phyloP scores from a whole-genome alignment of 73 alveolate genomes.

The Paramecium pentaurelia region DNA sequence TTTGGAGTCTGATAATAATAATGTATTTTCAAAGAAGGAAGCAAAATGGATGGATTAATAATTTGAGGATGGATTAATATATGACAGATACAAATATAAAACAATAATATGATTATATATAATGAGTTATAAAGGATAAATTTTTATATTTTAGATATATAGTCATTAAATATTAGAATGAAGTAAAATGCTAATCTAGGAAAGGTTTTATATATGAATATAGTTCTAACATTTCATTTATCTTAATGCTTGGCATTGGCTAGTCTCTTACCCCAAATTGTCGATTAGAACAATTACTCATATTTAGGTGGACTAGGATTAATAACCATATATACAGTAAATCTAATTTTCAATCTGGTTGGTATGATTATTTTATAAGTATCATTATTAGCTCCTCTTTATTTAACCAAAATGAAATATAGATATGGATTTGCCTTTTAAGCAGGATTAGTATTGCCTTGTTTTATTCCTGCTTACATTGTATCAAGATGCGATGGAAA shows the following conservation, averaged over 20 bases:
- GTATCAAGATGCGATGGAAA: neutral
- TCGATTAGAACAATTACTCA: neutral
- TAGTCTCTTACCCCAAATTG: neutral
- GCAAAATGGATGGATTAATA: neutral
- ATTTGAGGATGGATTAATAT: neutral
- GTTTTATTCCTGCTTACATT: neutral
- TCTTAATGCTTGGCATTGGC: conserved; percentile 2
- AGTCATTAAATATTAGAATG: neutral
- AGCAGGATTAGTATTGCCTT: neutral
- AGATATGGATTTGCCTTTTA: neutral
- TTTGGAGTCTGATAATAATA: neutral
- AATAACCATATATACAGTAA: neutral
- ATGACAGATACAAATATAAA: neutral
- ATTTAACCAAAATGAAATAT: neutral
- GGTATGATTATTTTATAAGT: neutral
- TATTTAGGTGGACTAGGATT: neutral
- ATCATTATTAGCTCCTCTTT: neutral
- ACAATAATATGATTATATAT: neutral
- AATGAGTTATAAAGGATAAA: neutral
- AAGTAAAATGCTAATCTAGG: neutral
- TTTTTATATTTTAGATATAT: neutral
- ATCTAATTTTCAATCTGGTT: neutral
- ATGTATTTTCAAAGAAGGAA: neutral
- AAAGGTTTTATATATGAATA: neutral
- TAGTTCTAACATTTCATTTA: neutral